phyloP scores from a whole-genome alignment of 805 yeast genomes.

The Kodamaea kaohsiungensis region DNA sequence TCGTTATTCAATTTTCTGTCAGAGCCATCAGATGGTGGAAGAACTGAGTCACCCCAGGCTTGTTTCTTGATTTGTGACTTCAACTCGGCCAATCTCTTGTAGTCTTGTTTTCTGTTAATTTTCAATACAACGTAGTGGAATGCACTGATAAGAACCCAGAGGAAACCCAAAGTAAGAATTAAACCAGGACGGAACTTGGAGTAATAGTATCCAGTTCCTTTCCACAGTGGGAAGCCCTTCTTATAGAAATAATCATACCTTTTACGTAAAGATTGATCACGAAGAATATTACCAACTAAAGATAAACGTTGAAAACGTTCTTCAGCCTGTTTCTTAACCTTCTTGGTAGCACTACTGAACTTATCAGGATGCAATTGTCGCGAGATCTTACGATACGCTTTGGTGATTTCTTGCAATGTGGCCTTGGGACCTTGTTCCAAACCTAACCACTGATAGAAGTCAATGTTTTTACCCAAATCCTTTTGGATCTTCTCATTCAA shows the following conservation, averaged over 20 bases:
- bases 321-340: constrained; percentile 50
- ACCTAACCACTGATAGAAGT: constrained; percentile 70
- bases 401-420: constrained; percentile 53
- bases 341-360: constrained; percentile 24
- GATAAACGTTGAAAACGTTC: constrained; percentile 79
- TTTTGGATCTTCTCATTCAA: constrained; percentile 61
- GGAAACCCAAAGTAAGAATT: constrained; percentile 48
- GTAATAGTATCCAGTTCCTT: constrained; percentile 65
- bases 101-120: constrained; percentile 57
- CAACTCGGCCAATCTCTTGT: constrained; percentile 53
- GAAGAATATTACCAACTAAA: constrained; percentile 69
- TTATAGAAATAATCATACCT: constrained; percentile 82
- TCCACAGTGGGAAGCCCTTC: constrained; percentile 85
- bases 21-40: constrained; percentile 52
- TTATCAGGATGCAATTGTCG: constrained; percentile 87
- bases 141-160: constrained; percentile 51
- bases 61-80: constrained; percentile 51
- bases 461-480: constrained; percentile 60
- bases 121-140: constrained; percentile 61
- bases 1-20: constrained; percentile 45
- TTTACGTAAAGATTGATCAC: constrained; percentile 53
- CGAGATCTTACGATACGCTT: constrained; percentile 71
- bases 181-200: constrained; percentile 70
- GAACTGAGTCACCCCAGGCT: constrained; percentile 56
- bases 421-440: constrained; percentile 49